A percentile compares a stretch with the other conserved stretches of the same genome.
These are phyloP conservation scores for Trichosporon asahii DNA, from an alignment of 1,284 basidiomycete species.

Conservation along the genomic window DNA sequence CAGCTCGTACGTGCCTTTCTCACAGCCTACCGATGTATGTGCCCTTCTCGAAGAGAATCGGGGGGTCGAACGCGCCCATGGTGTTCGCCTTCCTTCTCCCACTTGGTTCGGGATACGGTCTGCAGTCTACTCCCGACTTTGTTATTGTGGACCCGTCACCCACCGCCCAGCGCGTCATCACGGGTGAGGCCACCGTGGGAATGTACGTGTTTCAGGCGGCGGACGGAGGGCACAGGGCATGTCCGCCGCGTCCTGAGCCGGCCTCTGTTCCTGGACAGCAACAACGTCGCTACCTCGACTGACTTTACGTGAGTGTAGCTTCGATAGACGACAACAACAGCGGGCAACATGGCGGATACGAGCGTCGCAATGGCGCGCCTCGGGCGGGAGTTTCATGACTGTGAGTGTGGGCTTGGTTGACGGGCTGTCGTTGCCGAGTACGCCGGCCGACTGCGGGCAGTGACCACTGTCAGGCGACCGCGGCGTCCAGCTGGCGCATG, in stretches of 20 bases:
- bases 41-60: conserved; percentile 46
- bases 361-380: conserved; percentile 23
- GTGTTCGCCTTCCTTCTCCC: background rate
- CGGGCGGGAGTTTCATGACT: conserved; percentile 19
- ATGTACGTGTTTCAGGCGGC: background rate
- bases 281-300: background rate
- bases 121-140: background rate
- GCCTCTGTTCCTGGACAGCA: background rate
- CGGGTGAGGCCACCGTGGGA: background rate
- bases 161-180: background rate
- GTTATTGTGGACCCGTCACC: background rate
- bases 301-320: background rate
- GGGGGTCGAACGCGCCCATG: conserved; percentile 49
- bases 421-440: background rate
- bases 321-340: background rate
- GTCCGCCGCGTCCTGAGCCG: conserved; percentile 1
- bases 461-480: background rate
- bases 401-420: conserved; percentile 12
- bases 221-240: conserved; percentile 6
- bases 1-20: background rate
- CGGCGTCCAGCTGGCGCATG: background rate
- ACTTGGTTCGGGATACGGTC: too few relatives aligned
- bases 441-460: too few relatives aligned
- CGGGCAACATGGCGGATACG: conserved; percentile 1
- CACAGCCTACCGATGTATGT: conserved; percentile 41